These are phyloP conservation scores for Tetracladium maxilliforme DNA, from an alignment of 2,329 filamentous ascomycete species.

Conservation along the genomic window DNA sequence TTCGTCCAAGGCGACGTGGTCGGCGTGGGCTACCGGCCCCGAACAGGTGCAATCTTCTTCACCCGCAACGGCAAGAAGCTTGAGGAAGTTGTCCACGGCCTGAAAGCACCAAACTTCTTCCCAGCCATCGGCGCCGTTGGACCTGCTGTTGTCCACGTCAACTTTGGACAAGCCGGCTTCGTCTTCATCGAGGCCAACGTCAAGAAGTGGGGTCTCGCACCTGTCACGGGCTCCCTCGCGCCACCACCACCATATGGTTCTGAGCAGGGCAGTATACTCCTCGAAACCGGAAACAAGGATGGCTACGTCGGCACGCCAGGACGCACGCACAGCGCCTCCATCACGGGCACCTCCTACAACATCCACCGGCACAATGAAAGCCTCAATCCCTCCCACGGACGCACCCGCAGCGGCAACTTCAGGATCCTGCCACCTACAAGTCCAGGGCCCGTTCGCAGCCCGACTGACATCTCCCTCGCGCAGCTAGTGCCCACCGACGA, in stretches of 20 bases:
- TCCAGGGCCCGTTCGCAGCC: constrained; percentile 77
- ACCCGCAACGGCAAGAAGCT: constrained; percentile 96
- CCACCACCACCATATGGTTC: constrained; percentile 94
- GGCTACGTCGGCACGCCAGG: constrained; percentile 26
- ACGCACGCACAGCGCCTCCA: constrained; percentile 26
- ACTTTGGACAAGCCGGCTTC: constrained; percentile 94
- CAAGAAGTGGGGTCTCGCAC: constrained; percentile 97
- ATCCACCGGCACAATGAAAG: constrained; percentile 28
- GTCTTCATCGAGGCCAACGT: constrained; percentile 99
- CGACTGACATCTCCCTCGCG: constrained; percentile 89
- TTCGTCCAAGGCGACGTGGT: constrained; percentile 92
- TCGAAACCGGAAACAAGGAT: constrained; percentile 66
- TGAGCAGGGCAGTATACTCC: constrained; percentile 88
- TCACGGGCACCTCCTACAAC: constrained; percentile 21
- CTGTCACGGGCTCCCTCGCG: constrained; percentile 87
- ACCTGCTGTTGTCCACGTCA: constrained; percentile 84
- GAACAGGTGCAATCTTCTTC: constrained; percentile 93
- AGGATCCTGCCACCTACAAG: constrained; percentile 64
- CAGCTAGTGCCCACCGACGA: constrained; percentile 65
- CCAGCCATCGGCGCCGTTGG: constrained; percentile 94
- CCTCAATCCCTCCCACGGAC: constrained; percentile 48
- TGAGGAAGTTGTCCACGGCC: constrained; percentile 82
- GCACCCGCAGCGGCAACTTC: constrained; percentile 66
- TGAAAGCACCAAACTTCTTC: constrained; percentile 95
- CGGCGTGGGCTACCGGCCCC: constrained; percentile 85